A percentile compares a stretch with the other conserved stretches of the same genome.
Evolutionary conservation across 1,284 basidiomycete species (phyloP).

Genomic region (Ganoderma meredithae): DNA sequence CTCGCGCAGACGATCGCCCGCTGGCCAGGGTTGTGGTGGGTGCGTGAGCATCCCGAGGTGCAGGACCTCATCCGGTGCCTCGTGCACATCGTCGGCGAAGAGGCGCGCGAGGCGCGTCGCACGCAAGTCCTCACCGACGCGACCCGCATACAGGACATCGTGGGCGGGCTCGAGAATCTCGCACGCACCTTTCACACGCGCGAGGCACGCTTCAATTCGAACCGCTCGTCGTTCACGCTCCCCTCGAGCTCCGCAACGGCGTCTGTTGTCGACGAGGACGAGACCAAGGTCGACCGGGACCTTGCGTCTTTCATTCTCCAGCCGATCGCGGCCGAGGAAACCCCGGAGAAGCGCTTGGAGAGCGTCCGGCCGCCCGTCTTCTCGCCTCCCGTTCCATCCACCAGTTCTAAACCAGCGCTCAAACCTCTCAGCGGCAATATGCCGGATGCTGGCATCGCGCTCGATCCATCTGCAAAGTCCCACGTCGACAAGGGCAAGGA

Average conservation of each 20-base stretch:
- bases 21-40: constrained; percentile 75
- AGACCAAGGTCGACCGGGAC: constrained; percentile 28
- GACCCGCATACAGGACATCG: constrained; percentile 53
- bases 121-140: constrained; percentile 51
- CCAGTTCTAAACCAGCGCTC: constrained; percentile 4
- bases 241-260: constrained; percentile 27
- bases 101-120: constrained; percentile 60
- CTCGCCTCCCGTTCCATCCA: constrained; percentile 6
- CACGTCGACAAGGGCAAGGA: neutral
- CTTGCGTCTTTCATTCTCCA: constrained; percentile 15
- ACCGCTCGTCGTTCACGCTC: constrained; percentile 20
- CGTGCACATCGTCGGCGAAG: constrained; percentile 66
- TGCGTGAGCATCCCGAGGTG: constrained; percentile 65
- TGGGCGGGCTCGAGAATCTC: constrained; percentile 56
- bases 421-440: neutral
- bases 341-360: neutral
- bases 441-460: neutral
- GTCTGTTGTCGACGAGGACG: constrained; percentile 29
- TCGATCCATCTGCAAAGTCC: neutral
- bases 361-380: constrained; percentile 4
- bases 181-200: constrained; percentile 44
- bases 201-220: constrained; percentile 15
- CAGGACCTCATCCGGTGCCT: constrained; percentile 63
- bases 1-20: constrained; percentile 67
- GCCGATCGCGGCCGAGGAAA: neutral